These are phyloP conservation scores for Zalaria sp. DNA, from an alignment of 2,329 filamentous ascomycete species.

Conservation along the genomic window DNA sequence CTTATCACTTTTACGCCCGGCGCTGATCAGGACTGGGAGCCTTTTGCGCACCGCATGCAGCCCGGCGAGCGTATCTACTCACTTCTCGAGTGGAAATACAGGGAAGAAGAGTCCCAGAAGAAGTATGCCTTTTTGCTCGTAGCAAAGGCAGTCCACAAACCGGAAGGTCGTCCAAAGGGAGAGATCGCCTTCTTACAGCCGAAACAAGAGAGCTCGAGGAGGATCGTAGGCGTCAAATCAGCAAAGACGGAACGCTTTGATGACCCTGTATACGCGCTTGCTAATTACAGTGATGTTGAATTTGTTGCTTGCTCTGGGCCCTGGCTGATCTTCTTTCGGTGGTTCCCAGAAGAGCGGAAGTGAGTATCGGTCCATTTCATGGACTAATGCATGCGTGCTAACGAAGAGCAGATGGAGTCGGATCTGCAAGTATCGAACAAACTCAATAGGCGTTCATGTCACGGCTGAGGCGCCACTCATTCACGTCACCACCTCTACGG, in stretches of 20 bases:
- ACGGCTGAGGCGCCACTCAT: conserved; percentile 32
- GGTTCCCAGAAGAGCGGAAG: conserved; percentile 10
- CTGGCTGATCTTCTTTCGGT: conserved; percentile 28
- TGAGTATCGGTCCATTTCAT: not conserved
- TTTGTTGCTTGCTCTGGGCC: conserved; percentile 35
- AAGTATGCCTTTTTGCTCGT: conserved; percentile 51
- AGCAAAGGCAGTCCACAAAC: conserved; percentile 28
- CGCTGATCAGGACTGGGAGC: conserved; percentile 7
- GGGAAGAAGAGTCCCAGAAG: conserved; percentile 31
- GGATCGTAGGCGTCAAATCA: conserved; percentile 34
- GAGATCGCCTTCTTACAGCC: conserved; percentile 27
- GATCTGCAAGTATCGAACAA: conserved; percentile 14
- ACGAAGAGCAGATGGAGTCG: conserved; percentile 12
- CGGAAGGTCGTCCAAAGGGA: conserved; percentile 22
- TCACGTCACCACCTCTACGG: conserved; percentile 38
- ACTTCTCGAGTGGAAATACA: conserved; percentile 49
- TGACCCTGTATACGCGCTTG: conserved; percentile 41
- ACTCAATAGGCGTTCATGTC: conserved; percentile 31
- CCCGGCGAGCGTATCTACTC: conserved; percentile 44
- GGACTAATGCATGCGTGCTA: not conserved
- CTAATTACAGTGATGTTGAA: conserved; percentile 40
- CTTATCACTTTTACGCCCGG: conserved; percentile 31
- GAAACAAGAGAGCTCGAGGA: conserved; percentile 1
- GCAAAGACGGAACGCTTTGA: conserved; percentile 33
- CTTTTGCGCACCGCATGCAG: conserved; percentile 28